A percentile compares a stretch with the other conserved stretches of the same genome.
phyloP scores from a whole-genome alignment of 2,329 filamentous ascomycete species.

The Beauveria sp. region DNA sequence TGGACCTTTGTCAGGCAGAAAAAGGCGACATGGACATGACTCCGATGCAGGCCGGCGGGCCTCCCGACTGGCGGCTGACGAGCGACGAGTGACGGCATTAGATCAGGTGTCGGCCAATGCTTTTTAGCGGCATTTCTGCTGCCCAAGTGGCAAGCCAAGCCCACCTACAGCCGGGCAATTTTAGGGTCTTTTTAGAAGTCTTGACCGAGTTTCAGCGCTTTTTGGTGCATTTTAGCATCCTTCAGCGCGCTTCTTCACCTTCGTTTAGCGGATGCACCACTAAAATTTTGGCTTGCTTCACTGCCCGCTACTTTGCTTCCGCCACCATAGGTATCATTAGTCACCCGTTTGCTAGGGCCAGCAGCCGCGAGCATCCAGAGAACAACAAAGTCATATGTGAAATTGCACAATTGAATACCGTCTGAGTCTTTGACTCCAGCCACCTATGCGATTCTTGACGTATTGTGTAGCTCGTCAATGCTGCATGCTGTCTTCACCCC shows the following conservation, averaged over 20 bases:
- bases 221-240: background rate
- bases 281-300: too few species aligned
- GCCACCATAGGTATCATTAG: background rate
- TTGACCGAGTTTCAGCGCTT: background rate
- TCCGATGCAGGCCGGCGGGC: conserved; percentile 9
- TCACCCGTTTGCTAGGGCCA: background rate
- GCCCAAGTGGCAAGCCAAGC: too few species aligned
- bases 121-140: background rate
- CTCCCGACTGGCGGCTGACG: conserved; percentile 1
- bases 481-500: too few species aligned
- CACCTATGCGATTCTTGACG: too few species aligned
- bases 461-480: too few species aligned
- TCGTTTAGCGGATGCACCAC: too few species aligned
- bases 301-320: background rate
- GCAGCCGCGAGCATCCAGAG: background rate
- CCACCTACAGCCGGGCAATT: too few species aligned
- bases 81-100: conserved; percentile 7
- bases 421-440: too few species aligned
- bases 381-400: too few species aligned
- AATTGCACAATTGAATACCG: too few species aligned
- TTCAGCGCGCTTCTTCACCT: background rate
- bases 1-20: conserved; percentile 8
- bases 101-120: background rate
- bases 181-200: background rate
- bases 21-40: conserved; percentile 5